A percentile compares a stretch with the other conserved stretches of the same genome.
These are phyloP conservation scores for Neostapfia colusana DNA, from an alignment of 176 grass and related monocot species.

Conservation along the genomic window DNA sequence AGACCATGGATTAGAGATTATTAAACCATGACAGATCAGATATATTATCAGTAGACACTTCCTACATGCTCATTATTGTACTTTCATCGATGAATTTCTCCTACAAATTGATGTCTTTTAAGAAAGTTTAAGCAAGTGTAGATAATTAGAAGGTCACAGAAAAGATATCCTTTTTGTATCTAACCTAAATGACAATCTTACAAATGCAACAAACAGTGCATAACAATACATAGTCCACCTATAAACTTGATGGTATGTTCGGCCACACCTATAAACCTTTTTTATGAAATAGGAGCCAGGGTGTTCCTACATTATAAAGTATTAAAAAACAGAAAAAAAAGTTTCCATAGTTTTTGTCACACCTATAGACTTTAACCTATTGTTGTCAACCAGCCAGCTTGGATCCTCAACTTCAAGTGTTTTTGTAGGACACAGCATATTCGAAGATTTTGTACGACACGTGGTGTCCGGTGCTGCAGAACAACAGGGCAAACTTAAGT, in stretches of 20 bases:
- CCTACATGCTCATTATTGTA: neutral
- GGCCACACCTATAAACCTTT: neutral
- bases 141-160: neutral
- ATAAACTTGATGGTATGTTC: conserved; percentile 3
- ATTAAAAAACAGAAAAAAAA: neutral
- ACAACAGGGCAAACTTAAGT: conserved; percentile 5
- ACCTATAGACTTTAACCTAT: conserved; percentile 77
- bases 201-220: conserved; percentile 18
- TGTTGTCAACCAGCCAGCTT: conserved; percentile 76
- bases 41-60: neutral
- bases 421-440: conserved; percentile 32
- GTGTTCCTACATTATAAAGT: too few species aligned
- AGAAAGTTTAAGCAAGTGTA: neutral
- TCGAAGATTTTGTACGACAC: conserved; percentile 32
- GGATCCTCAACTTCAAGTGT: conserved; percentile 63
- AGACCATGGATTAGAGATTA: neutral
- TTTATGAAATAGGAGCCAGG: neutral
- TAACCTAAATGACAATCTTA: neutral
- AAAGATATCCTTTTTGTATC: conserved; percentile 5
- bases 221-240: conserved; percentile 13
- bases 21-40: neutral
- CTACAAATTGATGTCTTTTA: neutral
- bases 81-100: neutral
- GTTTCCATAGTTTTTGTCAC: conserved; percentile 8
- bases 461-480: conserved; percentile 29